These are phyloP conservation scores for Sarocladium oryzae DNA, from an alignment of 2,329 filamentous ascomycete genomes.

Conservation along the genomic window DNA sequence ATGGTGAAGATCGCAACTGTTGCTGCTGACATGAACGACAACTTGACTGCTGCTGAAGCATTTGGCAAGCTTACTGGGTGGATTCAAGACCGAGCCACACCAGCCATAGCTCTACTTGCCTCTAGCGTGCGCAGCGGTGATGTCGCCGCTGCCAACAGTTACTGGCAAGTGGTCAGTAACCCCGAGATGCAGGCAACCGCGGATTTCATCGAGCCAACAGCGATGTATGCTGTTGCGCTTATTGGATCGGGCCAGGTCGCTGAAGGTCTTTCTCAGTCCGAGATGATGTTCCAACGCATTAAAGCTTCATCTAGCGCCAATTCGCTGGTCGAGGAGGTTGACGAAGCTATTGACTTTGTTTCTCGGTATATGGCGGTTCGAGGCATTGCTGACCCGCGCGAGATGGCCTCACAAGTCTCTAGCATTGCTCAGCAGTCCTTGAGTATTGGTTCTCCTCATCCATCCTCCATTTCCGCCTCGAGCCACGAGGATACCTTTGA, in stretches of 20 bases:
- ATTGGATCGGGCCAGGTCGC: conserved; percentile 78
- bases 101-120: conserved; percentile 76
- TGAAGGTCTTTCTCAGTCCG: conserved; percentile 73
- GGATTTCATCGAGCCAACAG: conserved; percentile 75
- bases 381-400: conserved; percentile 49
- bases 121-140: conserved; percentile 80
- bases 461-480: conserved; percentile 49
- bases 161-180: conserved; percentile 69
- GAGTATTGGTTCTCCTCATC: conserved; percentile 37
- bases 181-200: conserved; percentile 53
- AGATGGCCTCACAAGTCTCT: conserved; percentile 39
- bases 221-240: conserved; percentile 85
- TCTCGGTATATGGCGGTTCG: conserved; percentile 51
- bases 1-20: conserved; percentile 68
- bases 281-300: conserved; percentile 82
- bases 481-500: conserved; percentile 79
- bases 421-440: conserved; percentile 37
- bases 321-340: conserved; percentile 70
- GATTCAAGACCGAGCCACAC: conserved; percentile 42
- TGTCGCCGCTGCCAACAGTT: conserved; percentile 67
- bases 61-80: conserved; percentile 53
- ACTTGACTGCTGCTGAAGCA: conserved; percentile 59
- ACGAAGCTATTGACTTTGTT: conserved; percentile 73
- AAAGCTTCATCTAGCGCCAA: conserved; percentile 50
- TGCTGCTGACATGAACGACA: conserved; percentile 74